Evolutionary conservation across 2,329 filamentous ascomycete genomes (phyloP), one percentile per base, ranked within the genome.

Genomic region (Fusarium anguioides): DNA sequence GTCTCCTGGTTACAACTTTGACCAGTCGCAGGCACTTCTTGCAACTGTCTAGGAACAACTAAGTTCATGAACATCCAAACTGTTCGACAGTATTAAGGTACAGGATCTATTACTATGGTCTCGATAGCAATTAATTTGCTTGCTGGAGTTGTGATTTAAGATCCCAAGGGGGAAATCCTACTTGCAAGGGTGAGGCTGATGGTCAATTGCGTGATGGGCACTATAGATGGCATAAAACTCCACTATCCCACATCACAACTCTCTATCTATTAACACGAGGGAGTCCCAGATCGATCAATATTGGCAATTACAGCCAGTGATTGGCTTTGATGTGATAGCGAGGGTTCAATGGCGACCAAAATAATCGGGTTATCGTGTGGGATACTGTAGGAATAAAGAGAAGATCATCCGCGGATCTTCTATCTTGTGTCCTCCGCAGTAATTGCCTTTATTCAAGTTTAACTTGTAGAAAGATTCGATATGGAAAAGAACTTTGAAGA

Each of bases 401-500:
- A 29, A 40, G 23, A 27, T 26, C 15, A 20, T 29, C 41, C 40
- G 29, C 54, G 36, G 29, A 27, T 7, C 23, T 18, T 48, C 21
- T n/a, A 15, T 31, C 23, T 36, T 9, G 7, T 20, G 23, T 27
- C 23, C 29, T 27, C 21, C n/a, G 23, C n/a, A 31, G 21, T 23
- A 11, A 23, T 11, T 50, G 20, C 10, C 29, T 31, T 5, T 33
- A 18, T 24, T 6, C 14, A 24, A 29, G 11, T 20, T 8, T 21
- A 1, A 8, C 29, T 27, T 37, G 15, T 29, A 14, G 4, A 7
- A 7, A 9, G 15, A 6, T 5, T 26, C 51, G 40, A 45, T 36
- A 70, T 70, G 68, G 64, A 70, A 17, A 70, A 65, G 45, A 41
- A 47, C 6, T 40, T 59, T 29, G 62, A 66, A 7, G 58, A 66